Base-by-base conservation (phyloP, 805 yeast species). In the Metschnikowia anglica region DNA sequence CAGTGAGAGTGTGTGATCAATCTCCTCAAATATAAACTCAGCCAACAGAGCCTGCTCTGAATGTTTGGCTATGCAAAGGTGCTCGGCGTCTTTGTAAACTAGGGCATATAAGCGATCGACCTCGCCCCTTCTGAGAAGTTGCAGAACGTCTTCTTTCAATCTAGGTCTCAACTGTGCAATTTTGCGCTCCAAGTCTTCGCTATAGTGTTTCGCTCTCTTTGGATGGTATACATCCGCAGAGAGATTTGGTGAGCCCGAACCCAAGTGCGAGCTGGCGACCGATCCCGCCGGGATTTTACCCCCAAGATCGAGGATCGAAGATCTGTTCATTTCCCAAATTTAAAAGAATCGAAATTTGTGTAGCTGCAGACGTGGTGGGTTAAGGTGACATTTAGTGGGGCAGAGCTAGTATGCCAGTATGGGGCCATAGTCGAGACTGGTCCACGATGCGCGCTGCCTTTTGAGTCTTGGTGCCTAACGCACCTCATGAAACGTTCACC, bases 1-100 rank as follows among this genome's bases (percentile, higher is more conserved):
- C 5, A 34, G 13, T 8, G 35, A 12, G 36, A 60, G 58, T 24
- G 52, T 31, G 1, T 16, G 21, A 19, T 55, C 59, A 11, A 66
- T 51, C 15, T 53, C 58, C 2, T 40, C 45, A 6, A 58, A 47
- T 12, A 57, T 18, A 4, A 45, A 51, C 11, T 56, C 54, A 4
- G 59, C 50, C 24, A 70, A 43, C 34, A 54, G 52, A 17, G 65
- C 52, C 44, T 66, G 70, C 48, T 68, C 73, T 3, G 56, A 44
- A 32, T 63, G 62, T 38, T 60, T 63, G 43, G 48, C 58, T 19
- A 57, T 49, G 44, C 73, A 67, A 7, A 68, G 45, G 16, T 54
- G 43, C 47, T 70, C 72, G 11, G 65, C 66, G 4, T 55, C 51
- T 11, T 50, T 48, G 41, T 63, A 60, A 7, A 50, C 25, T 2